These are phyloP conservation scores for Saturnispora besseyi DNA, from an alignment of 805 yeast species.

Conservation along the genomic window DNA sequence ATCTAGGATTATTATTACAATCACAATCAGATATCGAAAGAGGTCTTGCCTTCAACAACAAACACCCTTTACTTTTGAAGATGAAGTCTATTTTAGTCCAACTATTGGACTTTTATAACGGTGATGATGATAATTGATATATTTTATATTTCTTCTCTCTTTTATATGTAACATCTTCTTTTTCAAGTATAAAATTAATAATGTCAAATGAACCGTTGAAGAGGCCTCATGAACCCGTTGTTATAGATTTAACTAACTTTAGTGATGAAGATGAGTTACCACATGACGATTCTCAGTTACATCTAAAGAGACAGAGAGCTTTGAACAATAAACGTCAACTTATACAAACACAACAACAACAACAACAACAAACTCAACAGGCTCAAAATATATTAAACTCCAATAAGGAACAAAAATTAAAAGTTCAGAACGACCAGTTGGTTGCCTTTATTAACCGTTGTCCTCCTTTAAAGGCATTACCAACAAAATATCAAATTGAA, in stretches of 20 bases:
- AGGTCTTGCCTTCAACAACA: constrained; percentile 56
- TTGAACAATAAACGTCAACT: background rate
- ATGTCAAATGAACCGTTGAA: background rate
- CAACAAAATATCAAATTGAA: constrained; percentile 12
- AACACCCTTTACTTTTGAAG: constrained; percentile 39
- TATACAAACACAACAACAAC: background rate
- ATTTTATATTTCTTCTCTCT: background rate
- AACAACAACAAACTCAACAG: background rate
- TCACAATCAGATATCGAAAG: constrained; percentile 64
- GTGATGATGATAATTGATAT: constrained; percentile 30
- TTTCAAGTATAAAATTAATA: background rate
- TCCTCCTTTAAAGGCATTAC: constrained; percentile 10
- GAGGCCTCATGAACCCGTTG: background rate
- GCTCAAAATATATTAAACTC: background rate
- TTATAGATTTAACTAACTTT: constrained; percentile 4
- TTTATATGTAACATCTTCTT: background rate
- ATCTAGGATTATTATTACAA: constrained; percentile 52
- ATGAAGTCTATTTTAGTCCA: constrained; percentile 40
- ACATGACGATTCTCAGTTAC: background rate
- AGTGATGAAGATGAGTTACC: background rate
- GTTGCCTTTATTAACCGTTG: constrained; percentile 5
- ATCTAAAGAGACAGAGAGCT: background rate
- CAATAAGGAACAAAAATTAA: background rate
- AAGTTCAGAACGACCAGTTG: background rate
- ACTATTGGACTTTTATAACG: constrained; percentile 48